These are phyloP conservation scores for Persicaria tinctoria DNA, from an alignment of 148 eudicot species.

Conservation along the genomic window DNA sequence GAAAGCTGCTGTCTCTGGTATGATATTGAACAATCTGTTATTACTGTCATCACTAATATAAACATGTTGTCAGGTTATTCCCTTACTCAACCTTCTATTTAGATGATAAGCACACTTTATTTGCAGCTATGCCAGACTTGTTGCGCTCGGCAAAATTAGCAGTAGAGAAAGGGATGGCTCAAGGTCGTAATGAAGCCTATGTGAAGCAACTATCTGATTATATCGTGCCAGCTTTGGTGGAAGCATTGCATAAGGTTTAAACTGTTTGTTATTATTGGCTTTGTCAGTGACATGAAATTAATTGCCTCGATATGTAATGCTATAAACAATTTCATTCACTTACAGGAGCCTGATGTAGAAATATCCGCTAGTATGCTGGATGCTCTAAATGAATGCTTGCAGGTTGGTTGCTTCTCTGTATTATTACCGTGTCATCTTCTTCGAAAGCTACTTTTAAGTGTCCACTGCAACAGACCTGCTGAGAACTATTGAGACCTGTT, in stretches of 20 bases:
- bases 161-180: conserved; percentile 89
- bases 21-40: background rate
- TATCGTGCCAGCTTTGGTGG: conserved; percentile 81
- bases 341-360: conserved; percentile 96
- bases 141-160: conserved; percentile 88
- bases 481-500: background rate
- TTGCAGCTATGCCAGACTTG: conserved; percentile 89
- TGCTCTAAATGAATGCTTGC: conserved; percentile 82
- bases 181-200: conserved; percentile 83
- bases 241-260: conserved; percentile 84
- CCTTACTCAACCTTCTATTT: background rate
- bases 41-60: background rate
- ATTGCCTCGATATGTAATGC: background rate
- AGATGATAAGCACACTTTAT: background rate
- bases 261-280: background rate
- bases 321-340: background rate
- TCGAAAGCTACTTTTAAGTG: background rate
- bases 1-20: conserved; percentile 95
- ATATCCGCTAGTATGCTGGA: conserved; percentile 91
- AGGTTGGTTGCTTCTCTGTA: background rate
- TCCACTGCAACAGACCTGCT: background rate
- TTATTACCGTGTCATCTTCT: background rate
- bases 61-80: background rate
- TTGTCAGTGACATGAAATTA: background rate
- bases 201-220: conserved; percentile 87